Evolutionary conservation across 2,329 filamentous ascomycete genomes (phyloP).

Genomic region (Fusarium sp.): DNA sequence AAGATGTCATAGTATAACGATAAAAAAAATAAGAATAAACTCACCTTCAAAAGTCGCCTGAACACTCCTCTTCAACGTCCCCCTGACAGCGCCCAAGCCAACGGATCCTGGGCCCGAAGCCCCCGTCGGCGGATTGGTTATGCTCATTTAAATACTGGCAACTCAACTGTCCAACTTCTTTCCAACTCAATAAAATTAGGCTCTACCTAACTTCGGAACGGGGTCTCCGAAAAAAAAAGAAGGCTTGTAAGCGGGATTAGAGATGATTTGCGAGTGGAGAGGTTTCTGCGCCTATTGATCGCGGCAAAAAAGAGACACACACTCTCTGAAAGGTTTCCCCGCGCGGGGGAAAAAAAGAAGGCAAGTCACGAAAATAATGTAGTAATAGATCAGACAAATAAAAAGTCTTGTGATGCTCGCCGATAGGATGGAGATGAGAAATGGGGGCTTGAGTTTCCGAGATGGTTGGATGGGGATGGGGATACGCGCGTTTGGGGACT

Average conservation of each 20-base stretch:
- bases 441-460: no score
- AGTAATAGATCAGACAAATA: constrained; percentile 9
- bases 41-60: constrained; percentile 72
- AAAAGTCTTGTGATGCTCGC: constrained; percentile 15
- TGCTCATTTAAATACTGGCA: constrained; percentile 57
- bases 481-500: neutral
- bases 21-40: constrained; percentile 34
- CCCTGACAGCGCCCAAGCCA: constrained; percentile 54
- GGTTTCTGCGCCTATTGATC: neutral
- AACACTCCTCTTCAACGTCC: constrained; percentile 67
- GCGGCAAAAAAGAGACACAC: neutral
- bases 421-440: constrained; percentile 9
- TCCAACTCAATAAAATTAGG: constrained; percentile 1
- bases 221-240: constrained; percentile 15
- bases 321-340: no score
- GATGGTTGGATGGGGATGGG: no score
- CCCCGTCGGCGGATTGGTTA: constrained; percentile 66
- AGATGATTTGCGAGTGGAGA: constrained; percentile 20
- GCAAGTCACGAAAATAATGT: neutral
- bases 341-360: neutral
- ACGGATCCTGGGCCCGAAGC: constrained; percentile 62
- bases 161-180: neutral
- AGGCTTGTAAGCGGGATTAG: constrained; percentile 20
- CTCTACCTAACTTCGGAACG: constrained; percentile 11
- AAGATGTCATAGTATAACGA: neutral